phyloP scores from a whole-genome alignment of 1,139 yeast genomes.

The Taphrina confusa region DNA sequence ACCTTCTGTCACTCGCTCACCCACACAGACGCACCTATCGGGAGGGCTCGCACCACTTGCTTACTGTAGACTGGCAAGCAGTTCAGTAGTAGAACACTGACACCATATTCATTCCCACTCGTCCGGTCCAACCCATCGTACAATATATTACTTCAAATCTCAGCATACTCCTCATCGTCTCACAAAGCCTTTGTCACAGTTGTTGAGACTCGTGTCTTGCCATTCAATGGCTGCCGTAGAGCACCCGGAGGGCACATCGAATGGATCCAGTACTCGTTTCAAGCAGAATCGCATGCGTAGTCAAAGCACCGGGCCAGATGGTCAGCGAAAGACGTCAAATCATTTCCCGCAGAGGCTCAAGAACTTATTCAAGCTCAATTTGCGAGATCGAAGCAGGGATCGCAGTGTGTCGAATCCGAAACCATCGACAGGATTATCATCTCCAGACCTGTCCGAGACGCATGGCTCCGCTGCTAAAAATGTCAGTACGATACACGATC shows the following conservation, averaged over 20 bases:
- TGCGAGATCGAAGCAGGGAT: slow-evolving; percentile 30
- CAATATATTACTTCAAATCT: no score
- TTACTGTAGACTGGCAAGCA: no score
- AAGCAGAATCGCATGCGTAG: slow-evolving; percentile 22
- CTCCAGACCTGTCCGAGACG: slow-evolving; percentile 1
- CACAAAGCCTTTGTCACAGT: no score
- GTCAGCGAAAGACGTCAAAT: slow-evolving; percentile 14
- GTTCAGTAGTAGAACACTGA: no score
- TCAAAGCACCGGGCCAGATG: slow-evolving; percentile 26
- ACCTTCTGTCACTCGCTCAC: no score
- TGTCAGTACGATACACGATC: background rate
- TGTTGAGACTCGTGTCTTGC: background rate
- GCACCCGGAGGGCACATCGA: background rate
- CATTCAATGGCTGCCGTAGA: slow-evolving; percentile 4
- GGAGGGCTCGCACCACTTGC: no score
- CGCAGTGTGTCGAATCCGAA: slow-evolving; percentile 31
- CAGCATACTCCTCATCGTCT: no score
- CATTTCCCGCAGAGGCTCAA: slow-evolving; percentile 30
- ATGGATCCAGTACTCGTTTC: slow-evolving; percentile 4
- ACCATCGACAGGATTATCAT: background rate
- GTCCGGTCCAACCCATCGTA: no score
- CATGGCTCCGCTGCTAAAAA: background rate
- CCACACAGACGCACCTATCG: no score
- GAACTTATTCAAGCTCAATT: slow-evolving; percentile 31
- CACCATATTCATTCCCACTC: no score